These are phyloP conservation scores for Geopyxis carbonaria DNA, from an alignment of 495 filamentous ascomycete species.

Conservation along the genomic window DNA sequence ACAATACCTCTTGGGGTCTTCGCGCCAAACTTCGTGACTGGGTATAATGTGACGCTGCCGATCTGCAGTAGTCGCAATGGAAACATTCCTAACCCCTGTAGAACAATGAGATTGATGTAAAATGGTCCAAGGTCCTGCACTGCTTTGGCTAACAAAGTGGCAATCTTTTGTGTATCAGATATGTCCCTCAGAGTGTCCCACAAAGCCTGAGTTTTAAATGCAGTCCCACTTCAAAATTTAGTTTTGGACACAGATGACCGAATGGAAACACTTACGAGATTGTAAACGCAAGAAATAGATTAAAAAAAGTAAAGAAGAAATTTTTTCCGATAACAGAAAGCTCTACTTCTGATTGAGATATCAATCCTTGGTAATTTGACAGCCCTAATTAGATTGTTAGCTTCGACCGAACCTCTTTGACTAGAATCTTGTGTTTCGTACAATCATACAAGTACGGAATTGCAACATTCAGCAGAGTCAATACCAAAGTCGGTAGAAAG, in stretches of 20 bases:
- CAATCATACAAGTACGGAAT: slow-evolving; percentile 93
- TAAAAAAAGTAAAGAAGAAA: slow-evolving; percentile 99
- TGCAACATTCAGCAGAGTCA: slow-evolving; percentile 70
- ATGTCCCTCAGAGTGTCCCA: slow-evolving; percentile 54
- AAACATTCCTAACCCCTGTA: slow-evolving; percentile 82
- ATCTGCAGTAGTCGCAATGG: slow-evolving; percentile 85
- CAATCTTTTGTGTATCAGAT: slow-evolving; percentile 61
- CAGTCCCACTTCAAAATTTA: slow-evolving; percentile 39
- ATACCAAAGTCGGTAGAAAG: slow-evolving; percentile 64
- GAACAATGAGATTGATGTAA: slow-evolving; percentile 86
- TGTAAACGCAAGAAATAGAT: slow-evolving; percentile 90
- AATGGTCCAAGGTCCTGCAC: slow-evolving; percentile 59
- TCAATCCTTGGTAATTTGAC: slow-evolving; percentile 78
- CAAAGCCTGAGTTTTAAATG: slow-evolving; percentile 44
- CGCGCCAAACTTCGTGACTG: slow-evolving; percentile 56
- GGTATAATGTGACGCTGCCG: slow-evolving; percentile 70
- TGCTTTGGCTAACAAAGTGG: slow-evolving; percentile 54
- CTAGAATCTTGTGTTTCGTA: slow-evolving; percentile 25
- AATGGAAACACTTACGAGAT: slow-evolving; percentile 39
- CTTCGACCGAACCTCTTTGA: slow-evolving; percentile 8
- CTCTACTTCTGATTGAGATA: slow-evolving; percentile 87
- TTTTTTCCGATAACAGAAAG: slow-evolving; percentile 93
- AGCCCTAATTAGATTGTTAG: slow-evolving; percentile 38
- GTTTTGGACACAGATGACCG: not conserved
- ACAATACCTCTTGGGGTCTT: slow-evolving; percentile 56